These are phyloP conservation scores for Rhodomyrtus psidioides DNA, from an alignment of 441 rosid species.

Conservation along the genomic window DNA sequence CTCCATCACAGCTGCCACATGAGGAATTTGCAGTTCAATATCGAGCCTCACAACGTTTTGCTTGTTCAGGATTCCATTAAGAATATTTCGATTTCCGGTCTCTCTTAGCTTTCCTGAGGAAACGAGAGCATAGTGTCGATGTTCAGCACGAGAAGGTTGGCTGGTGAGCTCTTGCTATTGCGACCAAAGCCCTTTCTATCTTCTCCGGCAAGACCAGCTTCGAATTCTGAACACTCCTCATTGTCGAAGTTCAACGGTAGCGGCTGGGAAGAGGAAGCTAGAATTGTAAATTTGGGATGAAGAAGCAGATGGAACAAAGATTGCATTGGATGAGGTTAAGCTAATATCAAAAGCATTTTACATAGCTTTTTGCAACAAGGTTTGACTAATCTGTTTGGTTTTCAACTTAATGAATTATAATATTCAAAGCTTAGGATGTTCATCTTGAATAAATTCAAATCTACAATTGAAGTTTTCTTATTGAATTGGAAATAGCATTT, in stretches of 20 bases:
- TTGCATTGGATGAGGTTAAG: not conserved
- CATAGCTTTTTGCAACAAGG: not conserved
- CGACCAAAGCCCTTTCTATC: not conserved
- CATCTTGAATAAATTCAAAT: not conserved
- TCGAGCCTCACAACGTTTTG: slow-evolving; percentile 43
- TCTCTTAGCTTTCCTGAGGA: slow-evolving; percentile 22
- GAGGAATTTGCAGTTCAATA: slow-evolving; percentile 41
- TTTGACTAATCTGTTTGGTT: not conserved
- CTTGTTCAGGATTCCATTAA: slow-evolving; percentile 28
- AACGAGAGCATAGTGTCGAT: slow-evolving; percentile 22
- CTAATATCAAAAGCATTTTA: not conserved
- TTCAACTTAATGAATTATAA: no score
- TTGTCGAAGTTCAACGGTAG: not conserved
- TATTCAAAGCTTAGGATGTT: not conserved
- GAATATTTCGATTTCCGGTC: slow-evolving; percentile 37
- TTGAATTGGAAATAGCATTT: no score
- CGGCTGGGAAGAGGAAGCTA: not conserved
- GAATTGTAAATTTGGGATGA: not conserved
- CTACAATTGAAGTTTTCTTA: no score
- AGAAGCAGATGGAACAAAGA: not conserved
- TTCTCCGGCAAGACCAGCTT: not conserved
- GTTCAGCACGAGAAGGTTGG: slow-evolving; percentile 13
- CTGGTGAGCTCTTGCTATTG: no score
- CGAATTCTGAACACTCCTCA: not conserved
- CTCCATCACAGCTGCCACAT: slow-evolving; percentile 39